Evolutionary conservation across 2,329 filamentous ascomycete genomes (phyloP).

Genomic region (Talaromyces sp.): DNA sequence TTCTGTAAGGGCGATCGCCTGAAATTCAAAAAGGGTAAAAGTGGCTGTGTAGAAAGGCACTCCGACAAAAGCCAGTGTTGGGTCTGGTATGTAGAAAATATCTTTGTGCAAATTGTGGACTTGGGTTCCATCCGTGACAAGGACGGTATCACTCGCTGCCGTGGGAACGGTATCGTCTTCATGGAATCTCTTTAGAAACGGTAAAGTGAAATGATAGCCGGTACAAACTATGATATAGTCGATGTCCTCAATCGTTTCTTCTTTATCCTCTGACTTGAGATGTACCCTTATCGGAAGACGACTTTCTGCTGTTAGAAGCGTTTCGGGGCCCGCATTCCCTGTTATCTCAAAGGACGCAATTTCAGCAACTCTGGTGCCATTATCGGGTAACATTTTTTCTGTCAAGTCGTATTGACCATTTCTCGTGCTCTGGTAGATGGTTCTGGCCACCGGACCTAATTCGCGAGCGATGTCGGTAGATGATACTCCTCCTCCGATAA

Average conservation of each 20-base stretch:
- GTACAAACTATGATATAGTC: slow-evolving; percentile 64
- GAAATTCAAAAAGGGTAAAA: slow-evolving; percentile 68
- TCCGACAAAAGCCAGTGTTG: slow-evolving; percentile 62
- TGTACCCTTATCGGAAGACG: slow-evolving; percentile 51
- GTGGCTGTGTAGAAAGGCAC: slow-evolving; percentile 63
- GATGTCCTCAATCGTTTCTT: slow-evolving; percentile 50
- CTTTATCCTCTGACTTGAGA: slow-evolving; percentile 50
- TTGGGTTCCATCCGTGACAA: slow-evolving; percentile 63
- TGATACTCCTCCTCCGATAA: slow-evolving; percentile 56
- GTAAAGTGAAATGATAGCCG: slow-evolving; percentile 65
- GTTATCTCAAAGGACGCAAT: slow-evolving; percentile 46
- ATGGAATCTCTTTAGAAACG: slow-evolving; percentile 57
- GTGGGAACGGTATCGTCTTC: slow-evolving; percentile 42
- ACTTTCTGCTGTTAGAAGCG: not conserved
- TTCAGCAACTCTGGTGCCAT: slow-evolving; percentile 52
- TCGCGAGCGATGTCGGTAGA: slow-evolving; percentile 55
- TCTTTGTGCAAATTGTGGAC: slow-evolving; percentile 67
- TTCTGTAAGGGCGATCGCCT: slow-evolving; percentile 59
- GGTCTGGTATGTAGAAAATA: slow-evolving; percentile 68
- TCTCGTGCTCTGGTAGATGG: slow-evolving; percentile 55
- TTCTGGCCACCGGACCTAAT: slow-evolving; percentile 43
- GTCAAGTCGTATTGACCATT: slow-evolving; percentile 60
- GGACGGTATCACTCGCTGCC: slow-evolving; percentile 50
- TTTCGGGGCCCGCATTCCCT: not conserved
- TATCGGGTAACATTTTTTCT: slow-evolving; percentile 51